These are phyloP conservation scores for Quercus ilex DNA, from an alignment of 306 rosid genomes.

Conservation along the genomic window DNA sequence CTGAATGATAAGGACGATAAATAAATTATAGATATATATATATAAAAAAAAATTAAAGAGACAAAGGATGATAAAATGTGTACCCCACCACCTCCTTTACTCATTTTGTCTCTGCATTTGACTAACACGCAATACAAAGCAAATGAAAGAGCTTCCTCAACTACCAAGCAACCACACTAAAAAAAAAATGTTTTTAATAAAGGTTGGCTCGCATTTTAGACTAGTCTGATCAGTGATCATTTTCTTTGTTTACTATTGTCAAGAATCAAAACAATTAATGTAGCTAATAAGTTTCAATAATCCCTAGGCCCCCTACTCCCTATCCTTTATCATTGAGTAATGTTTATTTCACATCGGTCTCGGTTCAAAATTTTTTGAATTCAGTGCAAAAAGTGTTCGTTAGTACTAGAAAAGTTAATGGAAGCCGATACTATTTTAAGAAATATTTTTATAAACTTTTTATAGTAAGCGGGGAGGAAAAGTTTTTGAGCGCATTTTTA, in stretches of 20 bases:
- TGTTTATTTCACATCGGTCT: no score
- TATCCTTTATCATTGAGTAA: no score
- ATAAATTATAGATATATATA: no score
- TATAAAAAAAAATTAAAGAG: neutral
- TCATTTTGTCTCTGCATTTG: slow-evolving; percentile 24
- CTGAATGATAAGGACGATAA: slow-evolving; percentile 1
- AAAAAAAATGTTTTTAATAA: neutral
- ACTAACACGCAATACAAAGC: slow-evolving; percentile 18
- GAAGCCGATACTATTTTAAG: no score
- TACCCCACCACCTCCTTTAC: slow-evolving; percentile 18
- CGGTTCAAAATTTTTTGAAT: no score
- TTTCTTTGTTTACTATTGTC: neutral
- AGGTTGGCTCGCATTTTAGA: neutral
- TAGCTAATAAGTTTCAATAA: neutral
- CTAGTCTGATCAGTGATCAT: neutral
- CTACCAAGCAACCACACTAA: slow-evolving; percentile 16
- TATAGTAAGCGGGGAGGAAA: accelerated
- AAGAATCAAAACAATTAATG: neutral
- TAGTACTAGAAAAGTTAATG: no score
- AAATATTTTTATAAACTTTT: no score
- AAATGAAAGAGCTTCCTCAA: slow-evolving; percentile 22
- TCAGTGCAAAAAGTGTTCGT: no score
- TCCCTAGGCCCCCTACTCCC: neutral
- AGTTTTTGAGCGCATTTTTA: no score
- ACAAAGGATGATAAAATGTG: neutral